Evolutionary conservation across 805 yeast species (phyloP).

Genomic region (Kockiozyma suomiensis): DNA sequence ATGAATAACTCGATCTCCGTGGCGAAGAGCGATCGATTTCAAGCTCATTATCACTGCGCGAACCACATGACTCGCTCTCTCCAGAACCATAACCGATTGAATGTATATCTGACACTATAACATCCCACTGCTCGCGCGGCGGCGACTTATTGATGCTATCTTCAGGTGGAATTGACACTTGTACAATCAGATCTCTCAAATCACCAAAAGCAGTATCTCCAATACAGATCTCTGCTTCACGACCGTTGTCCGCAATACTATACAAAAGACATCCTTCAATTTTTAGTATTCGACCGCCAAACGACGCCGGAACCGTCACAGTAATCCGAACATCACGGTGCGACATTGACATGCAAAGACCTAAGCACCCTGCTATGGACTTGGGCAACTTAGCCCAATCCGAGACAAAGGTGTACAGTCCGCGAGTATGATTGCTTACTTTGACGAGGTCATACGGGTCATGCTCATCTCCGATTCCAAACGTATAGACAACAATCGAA

Average conservation of each 20-base stretch:
- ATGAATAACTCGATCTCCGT: background rate
- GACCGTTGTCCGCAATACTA: constrained; percentile 9
- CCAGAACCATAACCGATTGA: background rate
- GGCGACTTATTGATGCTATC: background rate
- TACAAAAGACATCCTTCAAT: constrained; percentile 20
- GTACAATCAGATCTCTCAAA: constrained; percentile 22
- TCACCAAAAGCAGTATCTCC: constrained; percentile 29
- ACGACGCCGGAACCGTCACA: constrained; percentile 21
- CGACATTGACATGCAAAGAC: constrained; percentile 23
- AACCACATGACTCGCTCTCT: background rate
- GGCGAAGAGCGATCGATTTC: background rate
- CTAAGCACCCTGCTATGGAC: constrained; percentile 30
- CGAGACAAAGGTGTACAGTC: constrained; percentile 33
- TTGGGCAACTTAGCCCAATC: constrained; percentile 33
- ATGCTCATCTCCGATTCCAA: constrained; percentile 36
- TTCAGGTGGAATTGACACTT: constrained; percentile 20
- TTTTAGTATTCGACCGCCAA: constrained; percentile 19
- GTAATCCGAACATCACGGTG: constrained; percentile 26
- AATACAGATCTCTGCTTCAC: constrained; percentile 23
- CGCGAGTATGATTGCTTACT: constrained; percentile 24
- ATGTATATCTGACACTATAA: constrained; percentile 14
- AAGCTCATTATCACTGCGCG: background rate
- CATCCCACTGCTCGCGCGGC: constrained; percentile 25
- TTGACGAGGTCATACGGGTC: constrained; percentile 29
- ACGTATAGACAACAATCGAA: constrained; percentile 30